phyloP scores from a whole-genome alignment of 2,329 filamentous ascomycete genomes.

The Chalaropsis thielavioides region DNA sequence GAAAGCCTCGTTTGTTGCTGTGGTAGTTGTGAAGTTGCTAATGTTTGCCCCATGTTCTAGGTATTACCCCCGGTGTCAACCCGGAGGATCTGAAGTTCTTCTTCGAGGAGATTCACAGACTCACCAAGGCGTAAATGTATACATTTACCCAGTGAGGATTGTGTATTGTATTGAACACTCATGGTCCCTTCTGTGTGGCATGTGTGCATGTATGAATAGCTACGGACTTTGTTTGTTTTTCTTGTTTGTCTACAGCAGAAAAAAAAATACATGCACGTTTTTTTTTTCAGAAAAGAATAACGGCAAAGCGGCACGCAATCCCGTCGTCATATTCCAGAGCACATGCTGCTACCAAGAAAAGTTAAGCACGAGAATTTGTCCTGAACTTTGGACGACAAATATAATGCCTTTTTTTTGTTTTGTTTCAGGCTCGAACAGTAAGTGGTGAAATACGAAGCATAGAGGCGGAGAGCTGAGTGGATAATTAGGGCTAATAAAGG shows the following conservation, averaged over 20 bases:
- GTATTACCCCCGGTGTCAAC: constrained; percentile 87
- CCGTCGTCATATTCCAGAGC: too few species aligned
- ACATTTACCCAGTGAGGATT: neutral
- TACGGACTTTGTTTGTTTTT: neutral
- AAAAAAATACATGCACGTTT: neutral
- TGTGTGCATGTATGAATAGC: neutral
- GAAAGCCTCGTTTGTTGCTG: constrained; percentile 23
- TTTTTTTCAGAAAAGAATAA: neutral
- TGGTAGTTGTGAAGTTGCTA: constrained; percentile 13
- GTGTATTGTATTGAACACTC: neutral
- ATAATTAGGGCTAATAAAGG: neutral
- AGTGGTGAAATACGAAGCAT: too few species aligned
- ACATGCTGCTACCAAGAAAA: too few species aligned
- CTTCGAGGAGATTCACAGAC: constrained; percentile 77
- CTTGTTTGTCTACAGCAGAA: neutral
- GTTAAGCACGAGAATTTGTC: too few species aligned
- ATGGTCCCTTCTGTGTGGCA: neutral
- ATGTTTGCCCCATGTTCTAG: constrained; percentile 29
- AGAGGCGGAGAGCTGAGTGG: too few species aligned
- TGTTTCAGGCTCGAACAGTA: too few species aligned
- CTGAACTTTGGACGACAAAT: too few species aligned
- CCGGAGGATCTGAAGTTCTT: constrained; percentile 88
- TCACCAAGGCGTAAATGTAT: constrained; percentile 33
- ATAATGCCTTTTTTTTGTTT: too few species aligned
- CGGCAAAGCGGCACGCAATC: too few species aligned